These are phyloP conservation scores for Viola pubescens DNA, from an alignment of 441 rosid genomes.

Conservation along the genomic window DNA sequence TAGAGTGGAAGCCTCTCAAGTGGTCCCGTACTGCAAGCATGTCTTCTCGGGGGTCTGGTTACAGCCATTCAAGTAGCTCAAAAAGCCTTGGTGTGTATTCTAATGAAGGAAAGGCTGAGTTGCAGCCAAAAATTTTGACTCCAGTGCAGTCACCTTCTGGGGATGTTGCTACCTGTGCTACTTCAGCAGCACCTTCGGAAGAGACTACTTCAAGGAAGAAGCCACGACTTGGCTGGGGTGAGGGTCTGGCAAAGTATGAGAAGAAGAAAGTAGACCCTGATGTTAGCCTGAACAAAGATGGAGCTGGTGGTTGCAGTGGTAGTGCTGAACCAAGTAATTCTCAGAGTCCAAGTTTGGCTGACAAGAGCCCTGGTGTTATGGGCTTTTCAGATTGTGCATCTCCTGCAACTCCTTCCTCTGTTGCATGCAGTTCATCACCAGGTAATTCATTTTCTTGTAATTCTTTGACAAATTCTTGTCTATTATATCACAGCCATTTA, in stretches of 20 bases:
- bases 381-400: conserved; percentile 63
- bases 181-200: conserved; percentile 45
- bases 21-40: conserved; percentile 84
- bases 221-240: conserved; percentile 96
- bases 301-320: conserved; percentile 22
- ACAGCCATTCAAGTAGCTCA: conserved; percentile 85
- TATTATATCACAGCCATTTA: too few species aligned
- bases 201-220: conserved; percentile 73
- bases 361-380: conserved; percentile 56
- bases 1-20: conserved; percentile 70
- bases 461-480: not conserved
- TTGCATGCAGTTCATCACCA: conserved; percentile 84
- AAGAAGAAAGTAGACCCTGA: conserved; percentile 72
- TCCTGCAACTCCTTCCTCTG: conserved; percentile 90
- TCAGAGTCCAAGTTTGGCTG: conserved; percentile 39
- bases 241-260: conserved; percentile 95
- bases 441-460: conserved; percentile 32
- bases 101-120: conserved; percentile 49
- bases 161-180: conserved; percentile 53
- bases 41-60: conserved; percentile 88
- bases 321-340: conserved; percentile 38
- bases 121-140: conserved; percentile 38
- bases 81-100: conserved; percentile 81
- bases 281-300: conserved; percentile 41
- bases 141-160: conserved; percentile 56